Evolutionary conservation across 2,329 filamentous ascomycete species (phyloP).

Genomic region (Parafenestella ontariensis): DNA sequence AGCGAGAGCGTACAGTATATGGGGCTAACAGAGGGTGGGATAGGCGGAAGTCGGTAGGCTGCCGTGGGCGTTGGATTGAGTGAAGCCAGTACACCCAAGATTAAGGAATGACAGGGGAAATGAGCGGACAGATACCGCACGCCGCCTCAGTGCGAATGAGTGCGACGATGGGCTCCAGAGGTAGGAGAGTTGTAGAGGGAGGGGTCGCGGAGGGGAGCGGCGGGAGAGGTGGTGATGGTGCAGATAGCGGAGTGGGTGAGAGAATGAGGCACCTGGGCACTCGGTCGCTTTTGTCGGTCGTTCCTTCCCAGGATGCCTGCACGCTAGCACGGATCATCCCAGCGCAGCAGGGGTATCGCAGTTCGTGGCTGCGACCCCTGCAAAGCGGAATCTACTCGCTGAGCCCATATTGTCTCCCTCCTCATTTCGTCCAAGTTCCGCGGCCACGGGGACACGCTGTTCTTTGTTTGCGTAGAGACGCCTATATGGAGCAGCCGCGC

Average conservation of each 20-base stretch:
- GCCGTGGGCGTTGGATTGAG: conserved; percentile 27
- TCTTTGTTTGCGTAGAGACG: no score
- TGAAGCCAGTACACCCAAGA: conserved; percentile 48
- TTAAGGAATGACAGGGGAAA: conserved; percentile 48
- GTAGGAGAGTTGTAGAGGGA: conserved; percentile 10
- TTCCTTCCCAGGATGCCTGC: conserved; percentile 18
- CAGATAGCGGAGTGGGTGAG: conserved; percentile 27
- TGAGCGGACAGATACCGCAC: conserved; percentile 48
- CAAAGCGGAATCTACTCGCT: background rate
- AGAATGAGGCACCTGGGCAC: conserved; percentile 25
- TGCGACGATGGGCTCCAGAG: conserved; percentile 45
- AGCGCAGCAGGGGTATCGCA: conserved; percentile 14
- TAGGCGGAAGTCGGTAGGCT: conserved; percentile 16
- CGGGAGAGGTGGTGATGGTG: conserved; percentile 30
- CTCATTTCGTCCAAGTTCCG: conserved; percentile 17
- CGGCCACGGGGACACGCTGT: background rate
- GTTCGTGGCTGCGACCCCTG: conserved; percentile 6
- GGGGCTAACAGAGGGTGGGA: conserved; percentile 9
- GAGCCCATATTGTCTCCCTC: conserved; percentile 14
- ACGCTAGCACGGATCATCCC: conserved; percentile 4
- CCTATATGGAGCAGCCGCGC: background rate
- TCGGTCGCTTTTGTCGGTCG: conserved; percentile 28
- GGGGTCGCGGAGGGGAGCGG: conserved; percentile 26
- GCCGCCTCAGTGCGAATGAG: conserved; percentile 36
- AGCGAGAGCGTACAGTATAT: conserved; percentile 36